phyloP scores from a whole-genome alignment of 2,329 filamentous ascomycete genomes.

The Parastagonospora nodorum region DNA sequence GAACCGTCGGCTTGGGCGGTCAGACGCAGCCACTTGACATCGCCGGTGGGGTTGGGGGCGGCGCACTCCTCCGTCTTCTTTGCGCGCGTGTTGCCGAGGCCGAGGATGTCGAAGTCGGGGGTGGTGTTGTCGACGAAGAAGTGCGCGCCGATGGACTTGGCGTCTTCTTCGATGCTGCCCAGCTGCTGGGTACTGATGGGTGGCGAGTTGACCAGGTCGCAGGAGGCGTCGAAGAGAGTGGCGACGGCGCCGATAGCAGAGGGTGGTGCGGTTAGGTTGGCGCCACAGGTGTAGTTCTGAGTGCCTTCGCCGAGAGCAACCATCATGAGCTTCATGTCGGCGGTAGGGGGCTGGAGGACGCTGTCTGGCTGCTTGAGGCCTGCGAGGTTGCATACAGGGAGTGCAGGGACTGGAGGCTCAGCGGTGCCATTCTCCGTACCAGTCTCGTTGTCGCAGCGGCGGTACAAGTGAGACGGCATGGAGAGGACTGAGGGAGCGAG shows the following conservation, averaged over 20 bases:
- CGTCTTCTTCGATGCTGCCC: slow-evolving; percentile 22
- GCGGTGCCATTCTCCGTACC: slow-evolving; percentile 14
- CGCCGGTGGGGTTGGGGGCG: slow-evolving; percentile 64
- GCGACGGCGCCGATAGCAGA: slow-evolving; percentile 51
- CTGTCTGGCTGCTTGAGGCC: slow-evolving; percentile 30
- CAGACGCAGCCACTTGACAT: slow-evolving; percentile 82
- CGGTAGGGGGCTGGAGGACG: slow-evolving; percentile 28
- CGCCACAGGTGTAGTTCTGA: slow-evolving; percentile 57
- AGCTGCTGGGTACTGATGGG: slow-evolving; percentile 30
- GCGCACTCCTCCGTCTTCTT: slow-evolving; percentile 65
- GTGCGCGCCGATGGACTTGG: slow-evolving; percentile 66
- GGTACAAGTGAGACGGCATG: slow-evolving; percentile 15
- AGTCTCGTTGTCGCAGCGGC: slow-evolving; percentile 9
- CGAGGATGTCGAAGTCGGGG: slow-evolving; percentile 81
- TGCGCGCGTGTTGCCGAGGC: slow-evolving; percentile 66
- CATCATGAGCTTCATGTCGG: slow-evolving; percentile 46
- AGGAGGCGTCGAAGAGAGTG: slow-evolving; percentile 32
- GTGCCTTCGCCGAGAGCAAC: slow-evolving; percentile 55
- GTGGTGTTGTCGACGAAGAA: slow-evolving; percentile 76
- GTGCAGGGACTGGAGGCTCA: neutral
- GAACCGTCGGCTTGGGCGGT: slow-evolving; percentile 47
- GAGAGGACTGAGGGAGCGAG: slow-evolving; percentile 31
- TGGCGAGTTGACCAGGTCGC: slow-evolving; percentile 19
- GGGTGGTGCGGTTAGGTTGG: slow-evolving; percentile 37
- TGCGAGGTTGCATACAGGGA: slow-evolving; percentile 30